Evolutionary conservation across 148 eudicot genomes (phyloP), one percentile per base, ranked within the genome.

Genomic region (Chenopodium suecicum): DNA sequence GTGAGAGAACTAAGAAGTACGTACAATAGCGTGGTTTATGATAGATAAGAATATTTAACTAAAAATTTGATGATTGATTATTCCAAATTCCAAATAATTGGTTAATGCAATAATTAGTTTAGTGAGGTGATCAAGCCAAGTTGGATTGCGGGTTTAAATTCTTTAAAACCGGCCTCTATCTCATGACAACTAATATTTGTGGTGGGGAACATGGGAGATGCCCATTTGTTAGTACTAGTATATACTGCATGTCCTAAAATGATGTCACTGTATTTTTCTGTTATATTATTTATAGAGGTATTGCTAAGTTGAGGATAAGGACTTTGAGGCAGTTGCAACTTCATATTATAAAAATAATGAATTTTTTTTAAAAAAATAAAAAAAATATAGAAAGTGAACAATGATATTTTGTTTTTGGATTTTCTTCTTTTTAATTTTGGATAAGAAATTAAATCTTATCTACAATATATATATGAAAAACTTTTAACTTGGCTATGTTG

Each of bases 231-330:
- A 31, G 44, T 41, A 41, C 44, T 47, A 82, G 70, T 78, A 83
- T 73, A 78, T 74, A 74, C 63, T 74, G 6, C 60, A 75, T 69
- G 72, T 80, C 78, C 17, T 80, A 23, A 60, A 41, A 76, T 80
- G 83, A 76, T 70, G 83, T 76, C 83, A 80, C 23, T 48, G 63
- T 63, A 41, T 41, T 58, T 74, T 44, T 31, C 25, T 64, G 17
- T 70, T 84, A 46, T 66, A 80, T 44, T 46, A 75, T 54, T 44
- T 46, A 75, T 54, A n/a, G 70, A 27, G 72, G 65, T 74, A 76
- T 80, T 80, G 81, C 65, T 34, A 70, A 80, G 86, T 80, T 80
- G 83, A 84, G 83, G 86, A 84, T 76, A 76, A 80, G 77, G 86
- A 76, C 83, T 80, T 82, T 58, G 71, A 76, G 73, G 79, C 48